Percentiles rank a stretch among this genome's conserved stretches.
phyloP scores from a whole-genome alignment of 1,139 yeast species.

The Tardiomyces digboiensis region DNA sequence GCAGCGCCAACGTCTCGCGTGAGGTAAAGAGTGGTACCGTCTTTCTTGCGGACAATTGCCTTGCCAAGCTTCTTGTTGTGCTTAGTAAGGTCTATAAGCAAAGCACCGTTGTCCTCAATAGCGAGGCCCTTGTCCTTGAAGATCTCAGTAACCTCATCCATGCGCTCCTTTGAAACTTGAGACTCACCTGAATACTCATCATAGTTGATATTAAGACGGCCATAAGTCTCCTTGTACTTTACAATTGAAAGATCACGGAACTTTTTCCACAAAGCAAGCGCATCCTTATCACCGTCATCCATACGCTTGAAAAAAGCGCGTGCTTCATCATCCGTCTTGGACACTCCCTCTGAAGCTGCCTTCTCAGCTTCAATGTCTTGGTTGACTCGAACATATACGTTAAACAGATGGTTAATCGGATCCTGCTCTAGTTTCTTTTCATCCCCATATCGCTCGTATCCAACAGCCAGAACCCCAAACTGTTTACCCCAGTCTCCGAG shows the following conservation, averaged over 20 bases:
- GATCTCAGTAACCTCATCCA: conserved; percentile 54
- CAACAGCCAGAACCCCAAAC: conserved; percentile 92
- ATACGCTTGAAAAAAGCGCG: conserved; percentile 79
- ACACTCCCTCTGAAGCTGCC: conserved; percentile 39
- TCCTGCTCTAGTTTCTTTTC: conserved; percentile 63
- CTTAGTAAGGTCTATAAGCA: conserved; percentile 74
- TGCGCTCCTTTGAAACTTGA: conserved; percentile 68
- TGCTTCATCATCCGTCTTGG: conserved; percentile 72
- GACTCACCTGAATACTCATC: conserved; percentile 95
- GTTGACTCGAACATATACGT: conserved; percentile 86
- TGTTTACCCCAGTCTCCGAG: conserved; percentile 99
- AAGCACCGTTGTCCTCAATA: conserved; percentile 87
- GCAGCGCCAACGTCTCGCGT: conserved; percentile 99
- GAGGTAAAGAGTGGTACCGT: conserved; percentile 90
- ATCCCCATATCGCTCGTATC: conserved; percentile 75
- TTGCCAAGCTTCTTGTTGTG: conserved; percentile 92
- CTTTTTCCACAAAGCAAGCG: conserved; percentile 72
- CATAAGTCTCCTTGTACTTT: conserved; percentile 79
- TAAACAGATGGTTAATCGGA: conserved; percentile 92
- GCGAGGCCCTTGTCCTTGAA: conserved; percentile 65
- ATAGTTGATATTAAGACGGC: conserved; percentile 80
- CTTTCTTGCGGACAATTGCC: conserved; percentile 87
- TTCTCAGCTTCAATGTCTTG: conserved; percentile 73
- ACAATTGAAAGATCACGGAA: conserved; percentile 88
- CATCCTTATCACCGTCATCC: conserved; percentile 90